Conservation (phyloP, 306 rosid genomes). For the Erythrophleum fordii region DNA sequence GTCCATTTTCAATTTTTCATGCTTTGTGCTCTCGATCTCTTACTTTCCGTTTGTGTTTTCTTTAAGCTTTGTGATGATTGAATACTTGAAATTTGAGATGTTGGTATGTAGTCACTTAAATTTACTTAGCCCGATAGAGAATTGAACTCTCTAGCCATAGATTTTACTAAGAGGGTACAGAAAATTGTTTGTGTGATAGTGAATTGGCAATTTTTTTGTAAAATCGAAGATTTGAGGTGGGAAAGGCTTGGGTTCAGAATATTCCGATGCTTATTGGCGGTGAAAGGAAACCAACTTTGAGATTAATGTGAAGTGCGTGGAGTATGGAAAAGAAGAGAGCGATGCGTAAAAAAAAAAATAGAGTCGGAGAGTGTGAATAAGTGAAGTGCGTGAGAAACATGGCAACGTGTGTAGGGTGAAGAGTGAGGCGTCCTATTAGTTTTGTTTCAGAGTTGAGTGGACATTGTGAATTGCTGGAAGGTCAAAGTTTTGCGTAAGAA, state of each 20-base stretch:
- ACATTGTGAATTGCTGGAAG: background rate
- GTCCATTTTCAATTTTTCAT: slow-evolving; percentile 33
- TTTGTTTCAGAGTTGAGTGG: background rate
- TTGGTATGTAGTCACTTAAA: background rate
- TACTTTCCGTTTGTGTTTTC: background rate
- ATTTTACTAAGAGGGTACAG: background rate
- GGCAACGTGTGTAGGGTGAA: background rate
- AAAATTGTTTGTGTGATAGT: background rate
- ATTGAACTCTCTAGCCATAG: background rate
- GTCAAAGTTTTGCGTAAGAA: background rate
- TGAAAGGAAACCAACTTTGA: background rate
- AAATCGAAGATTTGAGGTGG: background rate
- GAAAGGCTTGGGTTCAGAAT: background rate
- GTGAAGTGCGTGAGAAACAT: background rate
- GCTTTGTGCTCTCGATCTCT: no score
- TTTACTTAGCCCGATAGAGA: background rate
- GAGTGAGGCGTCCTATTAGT: background rate
- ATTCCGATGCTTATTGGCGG: background rate
- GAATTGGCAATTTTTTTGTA: background rate
- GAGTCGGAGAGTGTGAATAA: background rate
- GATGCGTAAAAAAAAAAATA: background rate
- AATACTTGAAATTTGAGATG: background rate
- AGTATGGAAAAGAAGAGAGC: background rate
- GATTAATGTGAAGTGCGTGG: background rate
- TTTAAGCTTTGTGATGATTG: background rate